phyloP scores from a whole-genome alignment of 116 monocot genomes.

The Zostera marina region DNA sequence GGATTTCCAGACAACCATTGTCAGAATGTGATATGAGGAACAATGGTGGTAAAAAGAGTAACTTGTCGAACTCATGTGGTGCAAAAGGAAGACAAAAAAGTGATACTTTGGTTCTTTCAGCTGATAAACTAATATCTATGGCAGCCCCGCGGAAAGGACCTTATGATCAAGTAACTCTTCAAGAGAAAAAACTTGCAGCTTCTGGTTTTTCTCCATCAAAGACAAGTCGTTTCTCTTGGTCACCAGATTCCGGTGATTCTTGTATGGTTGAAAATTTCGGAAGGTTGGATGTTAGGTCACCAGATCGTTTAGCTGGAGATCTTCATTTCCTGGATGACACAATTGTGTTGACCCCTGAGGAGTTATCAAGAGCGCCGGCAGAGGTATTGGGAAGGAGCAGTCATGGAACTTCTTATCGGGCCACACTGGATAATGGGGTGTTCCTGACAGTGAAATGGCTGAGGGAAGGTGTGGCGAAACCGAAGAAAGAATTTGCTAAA shows the following conservation, averaged over 20 bases:
- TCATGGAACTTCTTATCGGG: conserved; percentile 89
- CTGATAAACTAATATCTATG: conserved; percentile 37
- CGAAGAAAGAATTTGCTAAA: conserved; percentile 81
- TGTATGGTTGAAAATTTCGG: conserved; percentile 39
- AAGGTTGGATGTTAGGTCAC: conserved; percentile 53
- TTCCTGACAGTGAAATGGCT: conserved; percentile 93
- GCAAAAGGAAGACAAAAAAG: conserved; percentile 23
- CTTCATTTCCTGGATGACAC: conserved; percentile 88
- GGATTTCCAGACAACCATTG: conserved; percentile 27
- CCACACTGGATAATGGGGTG: conserved; percentile 84
- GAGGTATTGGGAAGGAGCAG: conserved; percentile 92
- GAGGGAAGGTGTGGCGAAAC: conserved; percentile 90
- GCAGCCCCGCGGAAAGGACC: conserved; percentile 32
- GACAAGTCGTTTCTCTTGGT: conserved; percentile 71
- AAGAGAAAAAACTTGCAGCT: conserved; percentile 35
- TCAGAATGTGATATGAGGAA: conserved; percentile 19
- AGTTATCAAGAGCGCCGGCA: conserved; percentile 82
- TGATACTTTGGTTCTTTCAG: conserved; percentile 42
- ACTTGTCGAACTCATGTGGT: conserved; percentile 11
- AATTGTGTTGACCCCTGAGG: conserved; percentile 79
- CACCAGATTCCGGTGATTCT: conserved; percentile 59
- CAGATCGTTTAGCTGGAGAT: conserved; percentile 78
- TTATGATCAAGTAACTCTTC: conserved; percentile 27
- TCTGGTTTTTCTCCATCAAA: conserved; percentile 64
- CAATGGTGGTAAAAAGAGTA: conserved; percentile 28